Evolutionary conservation across 345 rosid species (phyloP), one percentile per base, ranked within the genome.

Genomic region (Gynandropsis gynandra): DNA sequence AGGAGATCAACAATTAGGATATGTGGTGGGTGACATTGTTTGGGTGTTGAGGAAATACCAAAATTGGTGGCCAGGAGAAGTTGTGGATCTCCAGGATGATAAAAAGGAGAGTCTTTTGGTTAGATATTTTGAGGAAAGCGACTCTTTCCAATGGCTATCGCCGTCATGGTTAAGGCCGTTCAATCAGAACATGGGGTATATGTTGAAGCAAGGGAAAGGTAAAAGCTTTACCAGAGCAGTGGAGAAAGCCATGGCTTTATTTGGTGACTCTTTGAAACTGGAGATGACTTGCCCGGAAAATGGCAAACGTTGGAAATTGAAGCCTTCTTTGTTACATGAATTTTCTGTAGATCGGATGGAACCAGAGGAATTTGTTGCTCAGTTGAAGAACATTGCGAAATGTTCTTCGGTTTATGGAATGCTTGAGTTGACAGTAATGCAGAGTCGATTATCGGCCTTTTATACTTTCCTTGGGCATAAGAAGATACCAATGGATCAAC

Each of bases 61-160:
- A 36, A 74, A 70, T 39, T 90, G 98, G 96, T 86, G 98, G 96
- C 95, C 95, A 0, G 96, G 95, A 51, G 83, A 77, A 77, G 63
- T 87, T 32, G 56, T 62, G 27, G 73, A 71, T 77, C 44, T 58
- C 47, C 45, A 56, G 66, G 52, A 72, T 54, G 44, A 36, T 63
- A 48, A 56, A 19, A 49, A 67, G 5, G 33, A 50, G 72, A 75
- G 67, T 63, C 54, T 76, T 36, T 56, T 72, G 54, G 89, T 86
- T 38, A 64, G 76, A 3, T 73, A 66, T 59, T 59, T 81, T 47
- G 92, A 83, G 11, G 68, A 44, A 65, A 41, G 64, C 66, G 74
- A 70, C 47, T 60, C 73, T 48, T 68, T 69, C 39, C 76, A 84
- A 70, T 87, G 84, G 70, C 59, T 42, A 65, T 53, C 33, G 33